Conservation (phyloP, 352 stramenopile species). For the Globisporangium cylindrosporum region DNA sequence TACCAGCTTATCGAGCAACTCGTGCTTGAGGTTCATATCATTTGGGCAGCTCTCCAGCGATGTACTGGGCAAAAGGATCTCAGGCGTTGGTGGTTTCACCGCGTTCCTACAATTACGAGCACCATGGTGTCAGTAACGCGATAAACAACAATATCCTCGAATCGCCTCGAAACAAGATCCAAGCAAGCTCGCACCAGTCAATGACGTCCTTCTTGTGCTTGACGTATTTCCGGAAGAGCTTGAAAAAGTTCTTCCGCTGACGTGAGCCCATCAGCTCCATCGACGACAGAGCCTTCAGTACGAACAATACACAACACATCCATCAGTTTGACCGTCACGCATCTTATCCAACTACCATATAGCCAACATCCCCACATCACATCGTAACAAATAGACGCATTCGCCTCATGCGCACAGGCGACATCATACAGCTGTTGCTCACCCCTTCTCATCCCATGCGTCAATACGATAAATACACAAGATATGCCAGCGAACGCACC, state of each 20-base stretch:
- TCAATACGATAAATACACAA: neutral
- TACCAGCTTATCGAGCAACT: conserved; percentile 95
- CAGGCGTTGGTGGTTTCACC: conserved; percentile 69
- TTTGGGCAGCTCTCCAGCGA: conserved; percentile 88
- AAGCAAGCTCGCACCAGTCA: conserved; percentile 50
- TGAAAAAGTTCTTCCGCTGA: conserved; percentile 87
- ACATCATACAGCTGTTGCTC: neutral
- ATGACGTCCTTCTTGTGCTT: conserved; percentile 82
- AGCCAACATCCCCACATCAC: neutral
- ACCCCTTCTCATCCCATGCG: neutral
- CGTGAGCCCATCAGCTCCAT: conserved; percentile 76
- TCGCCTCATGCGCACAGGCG: neutral
- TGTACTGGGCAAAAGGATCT: conserved; percentile 69
- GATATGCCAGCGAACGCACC: conserved; percentile 24
- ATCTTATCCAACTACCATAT: neutral
- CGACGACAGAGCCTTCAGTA: conserved; percentile 58
- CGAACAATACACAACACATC: neutral
- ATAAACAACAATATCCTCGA: neutral
- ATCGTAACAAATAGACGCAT: neutral
- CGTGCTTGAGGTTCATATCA: conserved; percentile 91
- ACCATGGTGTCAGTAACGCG: neutral
- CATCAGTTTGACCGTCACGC: neutral
- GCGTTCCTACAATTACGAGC: conserved; percentile 47
- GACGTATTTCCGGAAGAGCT: conserved; percentile 88
- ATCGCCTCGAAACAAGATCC: neutral